Percentiles rank a stretch among this genome's conserved stretches.
phyloP scores from a whole-genome alignment of 768 basidiomycete species.

The Pluteus cervinus region DNA sequence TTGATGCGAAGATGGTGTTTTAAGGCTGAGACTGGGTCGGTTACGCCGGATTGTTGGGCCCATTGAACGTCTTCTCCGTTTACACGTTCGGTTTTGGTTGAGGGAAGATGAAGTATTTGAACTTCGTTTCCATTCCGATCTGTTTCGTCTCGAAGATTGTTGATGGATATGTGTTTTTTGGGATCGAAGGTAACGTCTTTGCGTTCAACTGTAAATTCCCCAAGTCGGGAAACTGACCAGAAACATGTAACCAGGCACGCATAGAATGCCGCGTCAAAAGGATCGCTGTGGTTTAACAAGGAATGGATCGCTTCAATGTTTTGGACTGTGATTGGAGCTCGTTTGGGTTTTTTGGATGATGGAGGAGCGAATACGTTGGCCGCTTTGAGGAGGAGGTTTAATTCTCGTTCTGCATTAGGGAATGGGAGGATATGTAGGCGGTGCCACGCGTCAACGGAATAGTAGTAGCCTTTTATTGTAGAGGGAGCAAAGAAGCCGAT shows the following conservation, averaged over 20 bases:
- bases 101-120: constrained; percentile 9
- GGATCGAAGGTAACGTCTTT: constrained; percentile 13
- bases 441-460: constrained; percentile 30
- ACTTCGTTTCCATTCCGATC: constrained; percentile 5
- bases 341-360: constrained; percentile 8
- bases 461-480: constrained; percentile 23
- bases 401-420: constrained; percentile 4
- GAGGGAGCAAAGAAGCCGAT: constrained; percentile 21
- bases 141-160: neutral
- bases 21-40: constrained; percentile 15
- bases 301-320: constrained; percentile 5
- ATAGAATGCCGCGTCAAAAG: constrained; percentile 19
- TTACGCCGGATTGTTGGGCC: constrained; percentile 12
- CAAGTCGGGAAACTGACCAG: constrained; percentile 9
- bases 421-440: constrained; percentile 21
- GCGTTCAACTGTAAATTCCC: constrained; percentile 18
- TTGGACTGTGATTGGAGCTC: constrained; percentile 10
- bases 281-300: constrained; percentile 10
- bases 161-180: neutral
- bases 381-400: constrained; percentile 7
- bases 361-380: constrained; percentile 9
- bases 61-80: constrained; percentile 19
- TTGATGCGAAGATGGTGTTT: constrained; percentile 20
- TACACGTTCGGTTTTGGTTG: constrained; percentile 1
- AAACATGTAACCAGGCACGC: constrained; percentile 22